Percentiles rank a stretch among this genome's conserved stretches.
These are phyloP conservation scores for Trametes meyenii DNA, from an alignment of 768 basidiomycete species.

Conservation along the genomic window DNA sequence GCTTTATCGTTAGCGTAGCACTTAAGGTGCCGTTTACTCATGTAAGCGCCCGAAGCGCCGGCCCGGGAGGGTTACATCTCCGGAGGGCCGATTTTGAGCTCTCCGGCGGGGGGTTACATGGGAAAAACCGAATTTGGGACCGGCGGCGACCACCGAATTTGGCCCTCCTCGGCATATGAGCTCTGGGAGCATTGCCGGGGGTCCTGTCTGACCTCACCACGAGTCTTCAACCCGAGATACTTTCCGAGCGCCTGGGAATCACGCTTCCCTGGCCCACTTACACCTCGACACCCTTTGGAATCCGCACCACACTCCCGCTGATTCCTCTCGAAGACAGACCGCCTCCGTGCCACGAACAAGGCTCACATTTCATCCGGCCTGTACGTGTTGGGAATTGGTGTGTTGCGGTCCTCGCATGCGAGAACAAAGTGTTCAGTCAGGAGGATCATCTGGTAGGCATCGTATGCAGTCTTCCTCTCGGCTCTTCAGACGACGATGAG, in stretches of 20 bases:
- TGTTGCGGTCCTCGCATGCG: neutral
- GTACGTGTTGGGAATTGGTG: neutral
- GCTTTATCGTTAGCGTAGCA: no score
- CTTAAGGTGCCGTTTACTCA: no score
- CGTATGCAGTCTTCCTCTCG: neutral
- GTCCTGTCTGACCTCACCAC: neutral
- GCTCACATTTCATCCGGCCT: no score
- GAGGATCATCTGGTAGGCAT: neutral
- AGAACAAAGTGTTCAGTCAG: neutral
- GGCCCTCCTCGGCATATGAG: no score
- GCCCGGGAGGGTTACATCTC: no score
- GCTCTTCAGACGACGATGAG: neutral
- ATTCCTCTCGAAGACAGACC: neutral
- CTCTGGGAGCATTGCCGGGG: no score
- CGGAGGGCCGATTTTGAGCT: no score
- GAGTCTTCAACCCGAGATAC: neutral
- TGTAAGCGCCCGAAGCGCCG: no score
- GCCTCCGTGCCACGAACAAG: no score
- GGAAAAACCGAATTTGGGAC: no score
- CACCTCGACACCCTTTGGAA: neutral
- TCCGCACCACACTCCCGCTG: neutral
- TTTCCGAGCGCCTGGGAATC: neutral
- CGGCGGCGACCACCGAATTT: no score
- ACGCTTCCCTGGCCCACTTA: neutral
- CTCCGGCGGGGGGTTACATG: no score